Percentiles rank a stretch among this genome's conserved stretches.
Evolutionary conservation across 129 eudicot species (phyloP).

Genomic region (Flaveria ramosissima): DNA sequence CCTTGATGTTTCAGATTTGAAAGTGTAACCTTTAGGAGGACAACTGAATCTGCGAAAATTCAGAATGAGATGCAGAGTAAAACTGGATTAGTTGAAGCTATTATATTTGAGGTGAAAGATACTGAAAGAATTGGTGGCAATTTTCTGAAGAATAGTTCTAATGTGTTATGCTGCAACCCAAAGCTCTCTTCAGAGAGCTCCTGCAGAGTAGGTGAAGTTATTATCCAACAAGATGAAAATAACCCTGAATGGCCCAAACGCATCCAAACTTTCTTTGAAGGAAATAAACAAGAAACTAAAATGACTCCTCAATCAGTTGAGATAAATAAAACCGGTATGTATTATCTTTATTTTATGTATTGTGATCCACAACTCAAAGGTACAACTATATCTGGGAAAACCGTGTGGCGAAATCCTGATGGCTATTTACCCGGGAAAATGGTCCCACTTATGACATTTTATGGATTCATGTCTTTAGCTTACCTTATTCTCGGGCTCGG

Average conservation of each 20-base stretch:
- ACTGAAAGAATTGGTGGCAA: slow-evolving; percentile 64
- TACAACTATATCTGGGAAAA: slow-evolving; percentile 54
- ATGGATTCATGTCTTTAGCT: slow-evolving; percentile 64
- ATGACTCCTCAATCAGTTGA: slow-evolving; percentile 51
- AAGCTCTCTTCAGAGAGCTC: slow-evolving; percentile 50
- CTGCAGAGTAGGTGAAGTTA: slow-evolving; percentile 69
- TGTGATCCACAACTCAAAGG: slow-evolving; percentile 72
- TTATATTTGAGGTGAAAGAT: slow-evolving; percentile 64
- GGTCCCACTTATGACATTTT: slow-evolving; percentile 68
- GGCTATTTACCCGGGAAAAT: slow-evolving; percentile 75
- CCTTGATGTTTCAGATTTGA: slow-evolving; percentile 55
- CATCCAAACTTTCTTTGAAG: slow-evolving; percentile 64
- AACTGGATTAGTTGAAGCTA: slow-evolving; percentile 63
- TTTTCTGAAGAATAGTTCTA: slow-evolving; percentile 41
- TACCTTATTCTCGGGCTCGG: slow-evolving; percentile 62
- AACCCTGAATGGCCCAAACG: slow-evolving; percentile 67
- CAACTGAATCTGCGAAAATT: slow-evolving; percentile 51
- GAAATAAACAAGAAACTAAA: slow-evolving; percentile 44
- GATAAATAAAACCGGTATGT: slow-evolving; percentile 66
- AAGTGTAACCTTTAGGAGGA: slow-evolving; percentile 52
- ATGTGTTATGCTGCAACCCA: slow-evolving; percentile 60
- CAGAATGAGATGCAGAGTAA: slow-evolving; percentile 61
- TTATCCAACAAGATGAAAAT: slow-evolving; percentile 44
- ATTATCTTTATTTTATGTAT: slow-evolving; percentile 67
- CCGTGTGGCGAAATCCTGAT: slow-evolving; percentile 73